Evolutionary conservation across 495 filamentous ascomycete genomes (phyloP), one percentile per base, ranked within the genome.

Genomic region (Chaetomidium leptoderma): DNA sequence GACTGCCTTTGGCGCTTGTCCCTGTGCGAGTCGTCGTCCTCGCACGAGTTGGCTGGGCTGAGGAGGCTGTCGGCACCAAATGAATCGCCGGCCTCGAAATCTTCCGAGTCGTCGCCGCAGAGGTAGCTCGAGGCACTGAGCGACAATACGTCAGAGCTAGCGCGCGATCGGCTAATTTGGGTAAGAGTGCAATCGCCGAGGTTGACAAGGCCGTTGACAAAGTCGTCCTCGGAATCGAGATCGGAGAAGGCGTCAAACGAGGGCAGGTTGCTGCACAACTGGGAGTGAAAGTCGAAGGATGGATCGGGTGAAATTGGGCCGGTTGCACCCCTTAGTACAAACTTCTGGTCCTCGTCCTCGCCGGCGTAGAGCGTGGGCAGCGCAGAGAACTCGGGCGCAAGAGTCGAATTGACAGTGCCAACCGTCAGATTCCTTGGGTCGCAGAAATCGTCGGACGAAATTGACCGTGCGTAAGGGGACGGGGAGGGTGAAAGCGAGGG

Each of bases 381-480:
- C 50, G 69, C 70, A 32, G 88, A 81, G 52, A 92, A 86, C 26
- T 90, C 88, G 27, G 83, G 75, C 30, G 79, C 76, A 56, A 83
- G 68, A 60, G 70, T 77, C 47, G 72, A 73, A 68, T 76, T 76
- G 37, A 83, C 78, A 1, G 83, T 77, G 67, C 84, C 83, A 42
- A 96, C 91, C 5, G 89, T 93, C 46, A 98, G 78, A 65, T 95
- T 88, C 58, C 92, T 88, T 23, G 93, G 93, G 66, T 98, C 91
- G 74, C 93, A 97, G 66, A 96, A 96, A 72, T 91, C 88, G 37
- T 89, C 85, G 2, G 83, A 82, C 50, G 84, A 76, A 55, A 84
- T 72, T 2, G 86, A 86, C 49, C 82, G 83, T 27, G 90, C 88
- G 63, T 89, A 85, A 40, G 90, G 90, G 17, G 91, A 89, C 24